These are phyloP conservation scores for Leccinellum luteum DNA, from an alignment of 768 basidiomycete genomes.

Conservation along the genomic window DNA sequence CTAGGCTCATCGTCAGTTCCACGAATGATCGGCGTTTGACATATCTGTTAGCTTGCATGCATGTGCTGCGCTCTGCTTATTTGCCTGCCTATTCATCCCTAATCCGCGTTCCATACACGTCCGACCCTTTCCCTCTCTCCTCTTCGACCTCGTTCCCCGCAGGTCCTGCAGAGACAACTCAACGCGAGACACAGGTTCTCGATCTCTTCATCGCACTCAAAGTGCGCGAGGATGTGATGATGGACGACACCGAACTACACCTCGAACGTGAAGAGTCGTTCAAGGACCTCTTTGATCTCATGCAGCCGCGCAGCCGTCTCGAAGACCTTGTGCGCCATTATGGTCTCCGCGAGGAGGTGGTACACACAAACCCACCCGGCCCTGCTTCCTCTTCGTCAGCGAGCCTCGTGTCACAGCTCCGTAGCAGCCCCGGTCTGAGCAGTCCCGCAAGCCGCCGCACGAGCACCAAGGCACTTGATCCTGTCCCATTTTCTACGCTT, in stretches of 20 bases:
- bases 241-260: slow-evolving; percentile 72
- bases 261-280: slow-evolving; percentile 73
- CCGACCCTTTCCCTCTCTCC: slow-evolving; percentile 71
- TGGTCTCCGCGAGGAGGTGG: slow-evolving; percentile 39
- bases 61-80: slow-evolving; percentile 74
- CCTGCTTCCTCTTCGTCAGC: slow-evolving; percentile 2
- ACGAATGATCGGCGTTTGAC: slow-evolving; percentile 1
- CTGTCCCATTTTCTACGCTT: slow-evolving; percentile 36
- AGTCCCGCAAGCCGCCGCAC: slow-evolving; percentile 1
- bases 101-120: slow-evolving; percentile 66
- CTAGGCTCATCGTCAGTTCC: background rate
- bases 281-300: slow-evolving; percentile 75
- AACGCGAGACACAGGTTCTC: slow-evolving; percentile 72
- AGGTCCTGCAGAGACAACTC: slow-evolving; percentile 43
- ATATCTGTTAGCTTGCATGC: slow-evolving; percentile 61
- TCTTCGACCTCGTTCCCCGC: slow-evolving; percentile 24
- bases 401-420: background rate
- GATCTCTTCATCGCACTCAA: slow-evolving; percentile 81
- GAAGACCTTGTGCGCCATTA: slow-evolving; percentile 65
- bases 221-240: slow-evolving; percentile 75
- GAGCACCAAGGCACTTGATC: background rate
- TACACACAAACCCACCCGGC: slow-evolving; percentile 14
- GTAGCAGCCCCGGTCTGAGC: slow-evolving; percentile 1
- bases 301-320: slow-evolving; percentile 69
- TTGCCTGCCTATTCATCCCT: slow-evolving; percentile 61